A percentile compares a stretch with the other conserved stretches of the same genome.
phyloP scores from a whole-genome alignment of 2,329 filamentous ascomycete genomes.

The Xylariaceae sp. region DNA sequence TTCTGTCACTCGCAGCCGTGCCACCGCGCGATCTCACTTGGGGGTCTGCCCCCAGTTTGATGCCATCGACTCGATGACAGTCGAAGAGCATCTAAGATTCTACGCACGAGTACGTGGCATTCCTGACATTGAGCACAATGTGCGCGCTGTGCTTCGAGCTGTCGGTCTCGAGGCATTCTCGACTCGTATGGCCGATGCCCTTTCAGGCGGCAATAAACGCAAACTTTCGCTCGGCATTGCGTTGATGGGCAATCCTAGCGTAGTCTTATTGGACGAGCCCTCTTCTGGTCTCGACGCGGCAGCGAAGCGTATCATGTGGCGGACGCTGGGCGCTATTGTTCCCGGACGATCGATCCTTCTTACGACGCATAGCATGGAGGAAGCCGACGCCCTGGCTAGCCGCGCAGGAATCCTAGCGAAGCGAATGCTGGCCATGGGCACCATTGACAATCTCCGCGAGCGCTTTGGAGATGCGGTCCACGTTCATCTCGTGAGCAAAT shows the following conservation, averaged over 20 bases:
- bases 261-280: slow-evolving; percentile 85
- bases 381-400: slow-evolving; percentile 82
- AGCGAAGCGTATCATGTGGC: slow-evolving; percentile 91
- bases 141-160: slow-evolving; percentile 71
- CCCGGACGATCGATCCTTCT: slow-evolving; percentile 78
- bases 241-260: slow-evolving; percentile 84
- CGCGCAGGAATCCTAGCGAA: slow-evolving; percentile 82
- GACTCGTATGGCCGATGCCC: slow-evolving; percentile 69
- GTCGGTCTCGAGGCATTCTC: slow-evolving; percentile 72
- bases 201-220: slow-evolving; percentile 90
- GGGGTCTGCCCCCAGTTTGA: slow-evolving; percentile 91
- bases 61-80: slow-evolving; percentile 88
- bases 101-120: slow-evolving; percentile 84
- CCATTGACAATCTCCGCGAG: slow-evolving; percentile 65
- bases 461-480: slow-evolving; percentile 76
- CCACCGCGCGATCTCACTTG: slow-evolving; percentile 68
- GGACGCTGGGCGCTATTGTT: slow-evolving; percentile 69
- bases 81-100: slow-evolving; percentile 79
- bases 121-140: slow-evolving; percentile 69
- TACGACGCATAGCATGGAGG: slow-evolving; percentile 94
- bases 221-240: slow-evolving; percentile 88
- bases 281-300: slow-evolving; percentile 86
- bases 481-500: slow-evolving; percentile 73
- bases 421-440: slow-evolving; percentile 81
- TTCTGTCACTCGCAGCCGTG: slow-evolving; percentile 68